Evolutionary conservation across 768 basidiomycete species (phyloP).

Genomic region (Leucocoprinus birnbaumii): DNA sequence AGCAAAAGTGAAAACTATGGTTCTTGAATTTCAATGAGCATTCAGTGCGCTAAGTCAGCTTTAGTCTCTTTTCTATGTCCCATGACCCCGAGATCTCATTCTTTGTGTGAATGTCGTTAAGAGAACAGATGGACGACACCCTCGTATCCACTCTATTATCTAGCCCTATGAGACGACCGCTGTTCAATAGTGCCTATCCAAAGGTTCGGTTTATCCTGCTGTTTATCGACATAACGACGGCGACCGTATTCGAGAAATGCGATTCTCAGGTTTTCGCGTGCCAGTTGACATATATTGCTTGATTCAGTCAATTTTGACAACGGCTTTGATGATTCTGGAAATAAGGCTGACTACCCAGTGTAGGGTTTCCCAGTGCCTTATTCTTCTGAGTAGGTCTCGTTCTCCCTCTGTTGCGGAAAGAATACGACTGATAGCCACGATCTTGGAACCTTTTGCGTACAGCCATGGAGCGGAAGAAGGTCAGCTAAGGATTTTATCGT

Average conservation of each 20-base stretch:
- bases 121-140: not conserved
- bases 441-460: too few species aligned
- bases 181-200: not conserved
- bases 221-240: slow-evolving; percentile 6
- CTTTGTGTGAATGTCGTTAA: not conserved
- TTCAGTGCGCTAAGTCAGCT: too few species aligned
- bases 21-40: too few species aligned
- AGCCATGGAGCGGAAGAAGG: too few species aligned
- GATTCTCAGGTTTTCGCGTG: not conserved
- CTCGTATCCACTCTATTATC: not conserved
- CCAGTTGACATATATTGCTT: not conserved
- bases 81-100: not conserved
- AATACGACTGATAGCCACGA: too few species aligned
- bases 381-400: too few species aligned
- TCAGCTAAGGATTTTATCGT: too few species aligned
- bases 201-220: not conserved
- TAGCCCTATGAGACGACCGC: too few species aligned
- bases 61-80: too few species aligned
- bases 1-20: too few species aligned
- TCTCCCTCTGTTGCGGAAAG: too few species aligned
- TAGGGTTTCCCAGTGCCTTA: not conserved
- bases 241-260: not conserved
- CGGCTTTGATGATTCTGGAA: not conserved
- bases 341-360: not conserved
- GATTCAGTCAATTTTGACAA: slow-evolving; percentile 11